Conservation (phyloP, 2,329 filamentous ascomycete genomes). For the Coleophoma eucalyptorum region DNA sequence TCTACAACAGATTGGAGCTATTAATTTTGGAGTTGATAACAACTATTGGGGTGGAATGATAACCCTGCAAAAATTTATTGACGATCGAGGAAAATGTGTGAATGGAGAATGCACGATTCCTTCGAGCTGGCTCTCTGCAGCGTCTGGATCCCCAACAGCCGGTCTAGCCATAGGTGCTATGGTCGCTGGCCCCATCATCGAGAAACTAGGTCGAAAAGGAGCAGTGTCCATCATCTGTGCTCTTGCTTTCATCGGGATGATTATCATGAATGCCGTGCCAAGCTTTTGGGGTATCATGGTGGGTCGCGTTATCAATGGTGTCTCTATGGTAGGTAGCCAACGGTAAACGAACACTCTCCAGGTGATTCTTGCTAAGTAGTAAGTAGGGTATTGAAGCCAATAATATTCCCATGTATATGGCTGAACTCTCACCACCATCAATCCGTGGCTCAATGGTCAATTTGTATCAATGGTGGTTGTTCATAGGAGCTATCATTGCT, state of each 20-base stretch:
- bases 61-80: not conserved
- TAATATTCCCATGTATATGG: not conserved
- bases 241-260: not conserved
- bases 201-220: not conserved
- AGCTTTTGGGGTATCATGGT: not conserved
- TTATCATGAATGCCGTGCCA: not conserved
- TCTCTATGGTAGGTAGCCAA: not conserved
- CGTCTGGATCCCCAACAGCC: not conserved
- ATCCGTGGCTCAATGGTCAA: not conserved
- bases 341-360: no score
- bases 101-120: not conserved
- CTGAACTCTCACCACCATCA: not conserved
- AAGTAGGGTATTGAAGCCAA: not conserved
- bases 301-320: not conserved
- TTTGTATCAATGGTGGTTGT: not conserved
- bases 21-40: slow-evolving; percentile 1
- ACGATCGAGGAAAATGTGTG: not conserved
- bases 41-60: not conserved
- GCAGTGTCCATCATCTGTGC: not conserved
- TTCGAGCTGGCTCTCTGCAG: not conserved
- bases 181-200: not conserved
- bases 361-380: not conserved
- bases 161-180: not conserved
- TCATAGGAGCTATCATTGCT: not conserved
- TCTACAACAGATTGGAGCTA: not conserved